Evolutionary conservation across 2,329 filamentous ascomycete species (phyloP).

Genomic region (Fusarium irregulare): DNA sequence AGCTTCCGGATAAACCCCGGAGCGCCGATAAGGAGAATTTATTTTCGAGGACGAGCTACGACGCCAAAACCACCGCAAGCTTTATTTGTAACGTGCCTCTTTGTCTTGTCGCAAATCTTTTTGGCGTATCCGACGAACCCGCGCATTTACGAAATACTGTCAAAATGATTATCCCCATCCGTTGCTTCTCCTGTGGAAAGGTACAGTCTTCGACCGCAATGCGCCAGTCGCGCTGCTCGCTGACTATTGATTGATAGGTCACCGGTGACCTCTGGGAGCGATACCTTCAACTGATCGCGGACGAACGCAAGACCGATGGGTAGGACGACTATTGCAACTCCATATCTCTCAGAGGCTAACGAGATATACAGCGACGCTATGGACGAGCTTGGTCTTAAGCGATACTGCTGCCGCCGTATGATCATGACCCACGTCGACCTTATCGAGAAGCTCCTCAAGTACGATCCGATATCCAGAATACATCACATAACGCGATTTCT

Average conservation of each 20-base stretch:
- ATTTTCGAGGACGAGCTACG: constrained; percentile 33
- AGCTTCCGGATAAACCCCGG: constrained; percentile 48
- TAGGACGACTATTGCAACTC: constrained; percentile 55
- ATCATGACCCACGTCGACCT: constrained; percentile 99
- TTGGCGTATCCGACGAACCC: constrained; percentile 15
- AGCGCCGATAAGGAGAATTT: constrained; percentile 39
- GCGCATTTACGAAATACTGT: constrained; percentile 32
- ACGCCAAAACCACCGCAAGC: constrained; percentile 34
- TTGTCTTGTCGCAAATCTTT: constrained; percentile 41
- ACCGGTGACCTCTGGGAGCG: constrained; percentile 97
- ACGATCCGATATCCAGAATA: constrained; percentile 50
- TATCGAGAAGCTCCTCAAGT: constrained; percentile 98
- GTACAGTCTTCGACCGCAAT: constrained; percentile 59
- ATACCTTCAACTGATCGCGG: constrained; percentile 89
- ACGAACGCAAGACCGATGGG: constrained; percentile 76
- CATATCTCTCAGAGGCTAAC: constrained; percentile 41
- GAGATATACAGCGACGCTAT: constrained; percentile 80
- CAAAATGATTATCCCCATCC: constrained; percentile 97
- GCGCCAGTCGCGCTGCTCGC: constrained; percentile 18
- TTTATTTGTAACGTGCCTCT: constrained; percentile 33
- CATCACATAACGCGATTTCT: not conserved
- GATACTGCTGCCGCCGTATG: constrained; percentile 99
- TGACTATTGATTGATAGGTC: constrained; percentile 70
- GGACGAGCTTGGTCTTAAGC: constrained; percentile 91
- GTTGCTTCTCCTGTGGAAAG: constrained; percentile 99